Conservation (phyloP, 768 basidiomycete genomes). For the Amanita molliuscula region DNA sequence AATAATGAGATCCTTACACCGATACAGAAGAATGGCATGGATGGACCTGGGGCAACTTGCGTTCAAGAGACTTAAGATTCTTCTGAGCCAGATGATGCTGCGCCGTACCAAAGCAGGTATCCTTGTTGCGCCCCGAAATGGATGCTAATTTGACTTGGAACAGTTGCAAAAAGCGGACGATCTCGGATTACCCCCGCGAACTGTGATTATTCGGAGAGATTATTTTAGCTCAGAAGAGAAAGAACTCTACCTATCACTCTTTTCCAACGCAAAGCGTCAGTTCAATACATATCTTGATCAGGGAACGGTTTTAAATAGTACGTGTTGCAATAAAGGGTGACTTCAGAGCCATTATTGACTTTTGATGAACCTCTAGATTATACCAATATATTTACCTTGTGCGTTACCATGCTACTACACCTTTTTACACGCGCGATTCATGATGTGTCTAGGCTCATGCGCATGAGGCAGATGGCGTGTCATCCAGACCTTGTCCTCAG, state of each 20-base stretch:
- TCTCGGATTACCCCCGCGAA: constrained; percentile 88
- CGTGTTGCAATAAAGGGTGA: constrained; percentile 18
- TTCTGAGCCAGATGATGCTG: constrained; percentile 94
- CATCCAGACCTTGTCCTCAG: constrained; percentile 91
- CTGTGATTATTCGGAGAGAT: constrained; percentile 79
- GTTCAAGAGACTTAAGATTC: constrained; percentile 85
- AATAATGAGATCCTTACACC: constrained; percentile 94
- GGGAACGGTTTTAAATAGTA: constrained; percentile 89
- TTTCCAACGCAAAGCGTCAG: constrained; percentile 86
- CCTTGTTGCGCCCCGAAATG: neutral
- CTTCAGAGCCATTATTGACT: neutral
- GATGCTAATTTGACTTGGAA: neutral
- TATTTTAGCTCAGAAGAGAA: constrained; percentile 97
- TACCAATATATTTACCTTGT: constrained; percentile 82
- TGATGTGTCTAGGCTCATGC: constrained; percentile 54
- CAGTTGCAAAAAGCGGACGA: constrained; percentile 94
- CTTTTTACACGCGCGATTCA: neutral
- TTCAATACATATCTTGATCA: constrained; percentile 86
- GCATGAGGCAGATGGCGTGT: constrained; percentile 94
- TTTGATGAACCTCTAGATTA: constrained; percentile 45
- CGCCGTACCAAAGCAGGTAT: constrained; percentile 66
- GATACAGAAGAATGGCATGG: constrained; percentile 85
- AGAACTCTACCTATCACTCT: constrained; percentile 85
- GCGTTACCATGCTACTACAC: constrained; percentile 14
- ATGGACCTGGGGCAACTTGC: constrained; percentile 65